Base-by-base conservation (phyloP, 441 rosid species). In the Lepidium campestre region DNA sequence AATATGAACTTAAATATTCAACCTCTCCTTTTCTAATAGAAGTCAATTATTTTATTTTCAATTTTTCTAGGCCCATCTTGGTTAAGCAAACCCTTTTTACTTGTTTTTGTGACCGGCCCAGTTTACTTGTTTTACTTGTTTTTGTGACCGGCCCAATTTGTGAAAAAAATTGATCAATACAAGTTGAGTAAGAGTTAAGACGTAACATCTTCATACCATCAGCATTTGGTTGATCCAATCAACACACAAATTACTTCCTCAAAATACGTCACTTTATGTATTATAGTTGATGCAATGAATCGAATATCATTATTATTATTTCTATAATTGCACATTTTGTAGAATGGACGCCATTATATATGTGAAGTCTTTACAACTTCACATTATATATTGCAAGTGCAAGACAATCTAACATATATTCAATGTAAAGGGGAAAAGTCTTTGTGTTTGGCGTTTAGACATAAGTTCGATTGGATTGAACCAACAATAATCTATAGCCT, bases 141-240 rank as follows among this genome's bases (percentile, higher is more conserved):
- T n/a, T 23, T 23, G 27, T 23, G 4, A 25, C 29, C 2, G 7
- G 6, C 31, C 31, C 31, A 27, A 27, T 27, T 27, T 7, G 10
- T 7, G 46, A 2, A 2, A 14, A 41, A 10, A 44, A 44, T 18
- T 44, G 48, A 44, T 6, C 14, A 12, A 54, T 66, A 25, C 22
- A 40, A 40, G 67, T 20, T 60, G 3, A 50, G 50, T 66, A 25
- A 15, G 31, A 40, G 67, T 20, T 60, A 3, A 49, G 50, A 68
- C 67, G 42, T 68, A 15, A 69, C 73, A 60, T 60, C 62, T 42
- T 32, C 53, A 42, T 49, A 52, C 22, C 68, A 52, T 69, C 74
- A 60, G 15, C 74, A 42, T 50, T 59, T 49, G 53, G 65, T 57
- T 27, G 20, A 68, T 47, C 49, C 49, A 57, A 46, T n/a, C 56